These are phyloP conservation scores for Pythium dissimile DNA, from an alignment of 352 stramenopile species.

Conservation along the genomic window DNA sequence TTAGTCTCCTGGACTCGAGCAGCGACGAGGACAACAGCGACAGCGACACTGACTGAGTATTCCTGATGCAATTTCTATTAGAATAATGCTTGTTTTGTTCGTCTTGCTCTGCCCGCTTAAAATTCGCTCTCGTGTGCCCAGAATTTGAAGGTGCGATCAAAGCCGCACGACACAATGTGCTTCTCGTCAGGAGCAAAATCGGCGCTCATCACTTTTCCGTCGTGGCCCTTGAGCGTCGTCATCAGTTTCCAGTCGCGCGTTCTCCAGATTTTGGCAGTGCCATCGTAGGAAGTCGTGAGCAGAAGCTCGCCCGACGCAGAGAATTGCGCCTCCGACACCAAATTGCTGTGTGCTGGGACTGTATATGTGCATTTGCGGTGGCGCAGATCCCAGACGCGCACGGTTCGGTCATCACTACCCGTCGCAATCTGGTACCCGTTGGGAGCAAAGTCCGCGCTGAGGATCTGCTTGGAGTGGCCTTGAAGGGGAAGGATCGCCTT, in stretches of 20 bases:
- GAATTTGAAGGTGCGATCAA: conserved; percentile 92
- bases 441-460: conserved; percentile 90
- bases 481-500: conserved; percentile 88
- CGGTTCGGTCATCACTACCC: conserved; percentile 94
- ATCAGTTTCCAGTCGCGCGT: conserved; percentile 93
- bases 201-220: conserved; percentile 94
- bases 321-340: conserved; percentile 92
- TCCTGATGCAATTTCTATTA: conserved; percentile 4
- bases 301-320: conserved; percentile 86
- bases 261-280: conserved; percentile 92
- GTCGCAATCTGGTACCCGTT: conserved; percentile 94
- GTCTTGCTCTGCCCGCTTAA: too few relatives aligned
- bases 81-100: conserved; percentile 14
- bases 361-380: conserved; percentile 89
- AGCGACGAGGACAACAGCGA: conserved; percentile 24
- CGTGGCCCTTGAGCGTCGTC: conserved; percentile 87
- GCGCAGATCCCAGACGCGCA: conserved; percentile 96
- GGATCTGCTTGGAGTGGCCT: conserved; percentile 95
- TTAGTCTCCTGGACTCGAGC: conserved; percentile 26
- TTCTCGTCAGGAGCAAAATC: conserved; percentile 90
- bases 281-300: conserved; percentile 93
- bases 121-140: conserved; percentile 91
- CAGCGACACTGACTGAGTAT: conserved; percentile 13
- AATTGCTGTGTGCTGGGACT: conserved; percentile 92
- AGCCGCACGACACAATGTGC: conserved; percentile 87